phyloP scores from a whole-genome alignment of 129 eudicot genomes.

The Flaveria sonorensis region DNA sequence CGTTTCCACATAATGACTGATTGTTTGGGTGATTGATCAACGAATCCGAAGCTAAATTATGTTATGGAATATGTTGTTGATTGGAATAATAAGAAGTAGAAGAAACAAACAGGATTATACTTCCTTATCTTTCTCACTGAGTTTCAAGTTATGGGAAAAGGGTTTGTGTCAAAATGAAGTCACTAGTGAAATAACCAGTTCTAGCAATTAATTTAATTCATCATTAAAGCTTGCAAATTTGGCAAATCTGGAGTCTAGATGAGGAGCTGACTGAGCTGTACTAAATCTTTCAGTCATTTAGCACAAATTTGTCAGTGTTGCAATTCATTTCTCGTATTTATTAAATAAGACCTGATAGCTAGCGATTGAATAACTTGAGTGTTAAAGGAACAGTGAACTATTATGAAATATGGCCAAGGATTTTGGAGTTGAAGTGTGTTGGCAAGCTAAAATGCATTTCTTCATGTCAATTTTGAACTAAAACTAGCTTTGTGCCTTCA shows the following conservation, averaged over 20 bases:
- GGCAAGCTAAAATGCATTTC: not conserved
- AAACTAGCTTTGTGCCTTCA: not conserved
- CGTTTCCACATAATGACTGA: not conserved
- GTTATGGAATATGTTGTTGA: not conserved
- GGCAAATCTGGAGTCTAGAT: not conserved
- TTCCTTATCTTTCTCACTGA: not conserved
- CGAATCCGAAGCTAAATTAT: not conserved
- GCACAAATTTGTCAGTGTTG: not conserved
- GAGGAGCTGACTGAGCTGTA: not conserved
- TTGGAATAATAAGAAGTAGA: not conserved
- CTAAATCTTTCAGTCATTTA: not conserved
- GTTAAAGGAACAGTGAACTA: no score
- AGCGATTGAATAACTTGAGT: no score
- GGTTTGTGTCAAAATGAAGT: not conserved
- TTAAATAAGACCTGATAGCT: not conserved
- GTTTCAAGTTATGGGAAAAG: not conserved
- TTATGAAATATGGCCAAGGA: not conserved
- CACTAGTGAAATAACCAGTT: not conserved
- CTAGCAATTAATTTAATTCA: not conserved
- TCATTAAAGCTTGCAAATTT: not conserved
- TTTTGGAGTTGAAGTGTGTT: not conserved
- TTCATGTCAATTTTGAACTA: constrained; percentile 4
- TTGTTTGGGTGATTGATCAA: not conserved
- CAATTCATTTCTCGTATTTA: not conserved
- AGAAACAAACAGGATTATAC: not conserved